These are phyloP conservation scores for Kurtzmaniella natalensis DNA, from an alignment of 1,139 yeast genomes.

Conservation along the genomic window DNA sequence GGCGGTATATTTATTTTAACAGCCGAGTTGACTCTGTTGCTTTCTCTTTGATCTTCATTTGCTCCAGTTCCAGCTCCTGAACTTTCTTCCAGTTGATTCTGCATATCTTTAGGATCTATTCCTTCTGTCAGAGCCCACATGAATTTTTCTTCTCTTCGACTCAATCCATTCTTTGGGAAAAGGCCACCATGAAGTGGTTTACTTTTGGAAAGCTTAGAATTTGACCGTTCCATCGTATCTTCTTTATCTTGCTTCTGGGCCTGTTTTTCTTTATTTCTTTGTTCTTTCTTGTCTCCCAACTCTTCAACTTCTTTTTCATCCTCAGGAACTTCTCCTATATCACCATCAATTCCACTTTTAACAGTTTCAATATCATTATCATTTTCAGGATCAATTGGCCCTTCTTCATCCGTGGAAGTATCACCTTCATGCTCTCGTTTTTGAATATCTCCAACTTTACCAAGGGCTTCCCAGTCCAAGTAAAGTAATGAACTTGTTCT, in stretches of 20 bases:
- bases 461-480: slow-evolving; percentile 41
- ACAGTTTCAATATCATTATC: slow-evolving; percentile 5
- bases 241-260: slow-evolving; percentile 3
- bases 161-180: slow-evolving; percentile 12
- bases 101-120: slow-evolving; percentile 10
- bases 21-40: slow-evolving; percentile 10
- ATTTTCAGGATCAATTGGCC: neutral
- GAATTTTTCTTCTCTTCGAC: slow-evolving; percentile 20
- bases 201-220: too few species aligned
- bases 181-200: slow-evolving; percentile 2
- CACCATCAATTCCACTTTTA: slow-evolving; percentile 3
- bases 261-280: slow-evolving; percentile 4
- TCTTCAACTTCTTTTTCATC: slow-evolving; percentile 9
- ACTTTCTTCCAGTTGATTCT: slow-evolving; percentile 2
- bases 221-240: slow-evolving; percentile 1
- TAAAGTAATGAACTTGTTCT: slow-evolving; percentile 53
- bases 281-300: slow-evolving; percentile 4
- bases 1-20: slow-evolving; percentile 32
- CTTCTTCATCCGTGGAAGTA: neutral
- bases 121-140: slow-evolving; percentile 26
- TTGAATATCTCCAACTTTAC: slow-evolving; percentile 27
- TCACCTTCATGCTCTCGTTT: slow-evolving; percentile 10
- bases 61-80: neutral
- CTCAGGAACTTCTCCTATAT: slow-evolving; percentile 12
- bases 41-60: slow-evolving; percentile 8